phyloP scores from a whole-genome alignment of 176 grass and related monocot genomes.

The Aegilops umbellulata region DNA sequence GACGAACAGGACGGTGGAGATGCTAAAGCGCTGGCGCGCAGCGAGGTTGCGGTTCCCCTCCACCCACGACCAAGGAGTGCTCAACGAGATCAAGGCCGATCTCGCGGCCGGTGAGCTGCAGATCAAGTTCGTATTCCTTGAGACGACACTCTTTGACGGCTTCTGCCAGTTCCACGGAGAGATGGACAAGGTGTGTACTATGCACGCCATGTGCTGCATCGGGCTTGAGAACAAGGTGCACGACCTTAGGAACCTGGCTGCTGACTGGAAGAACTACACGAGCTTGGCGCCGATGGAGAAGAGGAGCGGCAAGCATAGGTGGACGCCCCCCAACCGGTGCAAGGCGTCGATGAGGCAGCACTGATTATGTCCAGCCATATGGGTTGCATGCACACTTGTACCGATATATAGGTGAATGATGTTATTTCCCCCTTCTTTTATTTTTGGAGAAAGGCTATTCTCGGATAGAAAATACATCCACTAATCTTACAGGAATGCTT shows the following conservation, averaged over 20 bases:
- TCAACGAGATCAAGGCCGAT: slow-evolving; percentile 42
- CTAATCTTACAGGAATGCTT: too few relatives aligned
- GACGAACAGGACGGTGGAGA: slow-evolving; percentile 23
- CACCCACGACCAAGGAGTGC: slow-evolving; percentile 37
- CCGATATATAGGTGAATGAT: too few relatives aligned
- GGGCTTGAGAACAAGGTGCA: slow-evolving; percentile 42
- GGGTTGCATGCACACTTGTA: too few relatives aligned
- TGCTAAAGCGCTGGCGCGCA: slow-evolving; percentile 35
- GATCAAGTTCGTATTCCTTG: slow-evolving; percentile 41
- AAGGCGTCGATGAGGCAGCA: too few relatives aligned
- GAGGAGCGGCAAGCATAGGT: neutral
- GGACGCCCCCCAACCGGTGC: neutral
- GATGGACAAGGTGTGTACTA: slow-evolving; percentile 33
- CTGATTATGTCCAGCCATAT: too few relatives aligned
- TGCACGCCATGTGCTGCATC: slow-evolving; percentile 62
- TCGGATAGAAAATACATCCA: too few relatives aligned
- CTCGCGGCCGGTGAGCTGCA: neutral
- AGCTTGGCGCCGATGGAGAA: neutral
- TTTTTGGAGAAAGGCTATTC: too few relatives aligned
- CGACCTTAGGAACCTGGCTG: slow-evolving; percentile 31
- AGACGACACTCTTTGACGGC: slow-evolving; percentile 25
- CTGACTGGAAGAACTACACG: slow-evolving; percentile 51
- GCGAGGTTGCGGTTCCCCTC: slow-evolving; percentile 12
- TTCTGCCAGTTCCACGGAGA: slow-evolving; percentile 42
- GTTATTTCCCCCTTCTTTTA: too few relatives aligned